Evolutionary conservation across 371 early-diverging fungal genomes (phyloP), one percentile per base, ranked within the genome.

Genomic region (Gilbertella persicaria): DNA sequence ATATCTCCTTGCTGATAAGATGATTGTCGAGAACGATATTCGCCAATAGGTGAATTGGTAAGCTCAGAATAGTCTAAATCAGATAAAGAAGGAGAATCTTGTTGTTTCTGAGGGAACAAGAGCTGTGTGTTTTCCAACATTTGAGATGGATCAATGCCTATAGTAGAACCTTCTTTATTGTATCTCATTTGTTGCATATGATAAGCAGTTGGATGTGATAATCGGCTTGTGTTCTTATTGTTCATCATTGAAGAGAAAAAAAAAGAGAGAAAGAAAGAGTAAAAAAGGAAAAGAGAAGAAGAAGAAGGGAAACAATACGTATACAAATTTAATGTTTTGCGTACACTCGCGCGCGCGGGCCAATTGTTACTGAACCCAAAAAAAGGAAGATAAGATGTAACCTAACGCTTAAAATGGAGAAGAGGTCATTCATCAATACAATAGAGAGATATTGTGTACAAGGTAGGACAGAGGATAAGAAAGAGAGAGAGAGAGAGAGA

Each of bases 1-100:
- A 44, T 16, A 26, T 25, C 16, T 9, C 16, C 9, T 44, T 25
- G 25, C 14, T 42, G 44, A 21, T 45, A n/a, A n/a, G n/a, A n/a
- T n/a, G n/a, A n/a, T n/a, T n/a, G n/a, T n/a, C n/a, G n/a, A n/a
- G n/a, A n/a, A n/a, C n/a, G n/a, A n/a, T n/a, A n/a, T n/a, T n/a
- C n/a, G n/a, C n/a, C n/a, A n/a, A 50, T 44, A 17, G 56, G 45
- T 23, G 57, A 41, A 43, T 16, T 39, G 9, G 45, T 26, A 17
- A 58, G 40, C 16, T 58, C 59, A 14, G 59, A 52, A 33, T 56
- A 62, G 20, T 62, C 53, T 17, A 62, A 33, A 23, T 62, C 57
- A 6, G 61, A 61, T 2, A 61, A 41, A 41, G 30, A 45, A 4
- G 61, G 55, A 2, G 55, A 61, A 0, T 46, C 55, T 52, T 62